Evolutionary conservation across 2,329 filamentous ascomycete genomes (phyloP).

Genomic region (Colletotrichum paranaense): DNA sequence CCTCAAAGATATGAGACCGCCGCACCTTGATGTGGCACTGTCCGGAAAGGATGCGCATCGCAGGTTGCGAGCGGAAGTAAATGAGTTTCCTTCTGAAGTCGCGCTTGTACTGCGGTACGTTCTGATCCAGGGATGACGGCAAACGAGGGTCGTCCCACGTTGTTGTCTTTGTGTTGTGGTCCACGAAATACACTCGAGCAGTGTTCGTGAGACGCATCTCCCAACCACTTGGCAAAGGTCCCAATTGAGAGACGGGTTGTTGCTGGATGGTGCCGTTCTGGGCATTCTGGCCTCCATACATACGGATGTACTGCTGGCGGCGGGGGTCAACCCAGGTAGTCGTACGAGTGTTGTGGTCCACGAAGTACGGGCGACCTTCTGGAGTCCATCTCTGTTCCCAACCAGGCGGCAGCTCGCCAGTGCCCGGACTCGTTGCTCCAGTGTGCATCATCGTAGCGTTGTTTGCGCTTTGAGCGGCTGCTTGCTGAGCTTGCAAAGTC

Average conservation of each 20-base stretch:
- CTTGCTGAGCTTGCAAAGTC: conserved; percentile 70
- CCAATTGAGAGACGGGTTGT: conserved; percentile 96
- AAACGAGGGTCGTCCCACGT: conserved; percentile 98
- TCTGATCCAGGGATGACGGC: conserved; percentile 96
- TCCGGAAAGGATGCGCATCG: conserved; percentile 92
- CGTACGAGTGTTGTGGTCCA: conserved; percentile 97
- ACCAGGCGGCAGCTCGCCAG: conserved; percentile 91
- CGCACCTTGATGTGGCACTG: conserved; percentile 99
- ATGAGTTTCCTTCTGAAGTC: conserved; percentile 98
- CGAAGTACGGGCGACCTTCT: conserved; percentile 95
- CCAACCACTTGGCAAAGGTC: conserved; percentile 95
- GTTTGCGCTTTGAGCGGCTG: conserved; percentile 56
- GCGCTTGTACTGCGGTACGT: conserved; percentile 99
- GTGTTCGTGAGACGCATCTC: conserved; percentile 99
- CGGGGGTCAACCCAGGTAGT: conserved; percentile 99
- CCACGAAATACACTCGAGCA: conserved; percentile 97
- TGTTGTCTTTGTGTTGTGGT: conserved; percentile 99
- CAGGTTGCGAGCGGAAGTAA: conserved; percentile 98
- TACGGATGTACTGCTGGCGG: conserved; percentile 96
- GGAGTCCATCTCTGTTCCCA: conserved; percentile 98
- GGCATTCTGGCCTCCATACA: conserved; percentile 92
- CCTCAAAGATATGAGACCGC: conserved; percentile 96
- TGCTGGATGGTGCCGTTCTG: conserved; percentile 91
- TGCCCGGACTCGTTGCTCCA: conserved; percentile 92
- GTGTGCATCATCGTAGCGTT: conserved; percentile 92